Base-by-base conservation (phyloP, 2,329 filamentous ascomycete species). In the Pyrenochaeta sp. region DNA sequence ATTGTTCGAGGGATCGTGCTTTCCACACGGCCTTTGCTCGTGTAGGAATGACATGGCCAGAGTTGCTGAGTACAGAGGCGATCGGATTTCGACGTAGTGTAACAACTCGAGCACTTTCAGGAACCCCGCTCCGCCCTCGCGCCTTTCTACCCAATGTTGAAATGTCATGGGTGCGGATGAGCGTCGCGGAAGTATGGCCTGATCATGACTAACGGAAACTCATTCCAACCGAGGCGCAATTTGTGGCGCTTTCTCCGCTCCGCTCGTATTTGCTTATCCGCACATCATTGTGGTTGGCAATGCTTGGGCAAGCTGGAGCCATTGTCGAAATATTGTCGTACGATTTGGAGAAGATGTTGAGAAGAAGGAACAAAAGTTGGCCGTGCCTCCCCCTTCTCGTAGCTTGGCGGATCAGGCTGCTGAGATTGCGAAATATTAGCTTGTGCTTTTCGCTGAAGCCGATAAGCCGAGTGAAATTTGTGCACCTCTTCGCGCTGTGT, bases 261-360 rank as follows among this genome's bases (percentile, higher is more conserved):
- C 63, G 61, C 64, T 54, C 61, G 64, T 64, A 63, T 66, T 66
- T 62, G 64, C 49, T 63, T 64, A 61, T 61, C 54, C 37, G 18
- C 39, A 61, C 61, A 49, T 33, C 58, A 42, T 44, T 46, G 40
- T 29, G 20, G 36, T 43, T 41, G 31, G 23, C 32, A 32, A 17
- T 27, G 37, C 46, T 46, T 35, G 40, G 32, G 31, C 37, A 27
- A 27, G 23, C 23, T 9, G 23, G 23, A 9, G 23, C 23, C 9
- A 20, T 41, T 27, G 18, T 44, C 42, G 39, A 39, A 20, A 21
- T 12, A 30, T 47, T 44, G 23, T 45, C 11, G 23, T 32, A 49
- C 17, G 54, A 49, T 44, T 44, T n/a, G n/a, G 27, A 15, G 9
- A 44, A 32, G 32, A 5, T 23, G 23, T 30, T 42, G 40, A n/a